Percentiles rank a stretch among this genome's conserved stretches.
Conservation (phyloP, 345 rosid species). For the Jatropha curcas region DNA sequence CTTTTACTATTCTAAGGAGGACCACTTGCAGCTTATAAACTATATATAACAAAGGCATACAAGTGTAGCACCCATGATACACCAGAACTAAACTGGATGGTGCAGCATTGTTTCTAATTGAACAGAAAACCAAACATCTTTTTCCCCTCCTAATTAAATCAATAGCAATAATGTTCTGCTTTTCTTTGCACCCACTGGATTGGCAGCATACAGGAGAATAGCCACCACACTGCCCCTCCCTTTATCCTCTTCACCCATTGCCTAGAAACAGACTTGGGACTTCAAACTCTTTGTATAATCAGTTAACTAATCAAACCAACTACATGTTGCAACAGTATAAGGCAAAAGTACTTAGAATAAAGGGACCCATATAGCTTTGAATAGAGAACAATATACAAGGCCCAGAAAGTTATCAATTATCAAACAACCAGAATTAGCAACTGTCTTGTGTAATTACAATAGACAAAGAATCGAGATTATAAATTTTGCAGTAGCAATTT, state of each 20-base stretch:
- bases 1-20: background rate
- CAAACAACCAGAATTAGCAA: background rate
- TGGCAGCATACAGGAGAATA: background rate
- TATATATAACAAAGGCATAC: background rate
- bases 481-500: background rate
- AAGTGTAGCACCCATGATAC: background rate
- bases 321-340: no score
- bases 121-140: background rate
- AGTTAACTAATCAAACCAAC: slow-evolving; percentile 3
- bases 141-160: background rate
- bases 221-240: background rate
- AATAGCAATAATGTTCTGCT: background rate
- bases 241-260: background rate
- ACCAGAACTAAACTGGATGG: background rate
- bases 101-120: background rate
- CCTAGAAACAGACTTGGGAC: background rate
- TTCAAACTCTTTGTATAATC: background rate
- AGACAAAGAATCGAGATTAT: background rate
- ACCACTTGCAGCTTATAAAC: background rate
- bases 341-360: background rate
- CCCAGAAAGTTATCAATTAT: background rate
- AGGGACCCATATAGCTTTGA: background rate
- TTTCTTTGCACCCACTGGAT: background rate
- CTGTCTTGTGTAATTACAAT: background rate
- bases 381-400: background rate